Evolutionary conservation across 2,329 filamentous ascomycete species (phyloP), one percentile per base, ranked within the genome.

Genomic region (Capronia coronata): DNA sequence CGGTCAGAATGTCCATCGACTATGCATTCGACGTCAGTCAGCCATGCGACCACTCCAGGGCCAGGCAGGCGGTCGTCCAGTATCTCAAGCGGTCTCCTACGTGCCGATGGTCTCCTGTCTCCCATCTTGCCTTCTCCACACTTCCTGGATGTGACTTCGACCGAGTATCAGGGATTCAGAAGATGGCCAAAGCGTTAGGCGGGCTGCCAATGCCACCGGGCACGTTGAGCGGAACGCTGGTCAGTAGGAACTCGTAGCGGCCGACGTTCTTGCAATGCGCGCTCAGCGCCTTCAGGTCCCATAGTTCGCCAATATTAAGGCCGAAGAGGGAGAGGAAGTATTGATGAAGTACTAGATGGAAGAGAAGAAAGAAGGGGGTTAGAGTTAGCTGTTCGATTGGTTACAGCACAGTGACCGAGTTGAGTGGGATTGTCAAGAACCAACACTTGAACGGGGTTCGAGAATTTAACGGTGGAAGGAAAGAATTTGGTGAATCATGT

Each of bases 291-390:
- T 74, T 69, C 7, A 73, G 58, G 58, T 73, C 67, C 49, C 71
- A 71, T 41, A 73, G 60, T 59, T 74, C 71, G 2, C 71, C 71
- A 51, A 70, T 69, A 10, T 57, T 72, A 61, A 75, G 63, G 0
- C 74, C 74, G 72, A 73, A 77, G 9, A 71, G 72, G 2, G 71
- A 70, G 8, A 75, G 55, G 16, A 74, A 63, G 44, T 68, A 69
- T 46, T 72, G 69, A 43, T 74, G 70, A 51, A 71, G 51, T n/a
- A 56, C 52, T 54, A 63, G 59, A 23, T 49, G 7, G 23, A 54
- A 38, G 30, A 29, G 11, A 22, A 35, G 37, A 39, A 27, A 27
- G 30, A 47, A 34, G n/a, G 30, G 16, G 38, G 19, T 10, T 3
- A 18, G 22, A n/a, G 10, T 18, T 21, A 13, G 16, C 23, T n/a